phyloP scores from a whole-genome alignment of 2,329 filamentous ascomycete species.

The Calonectria leucothoes region DNA sequence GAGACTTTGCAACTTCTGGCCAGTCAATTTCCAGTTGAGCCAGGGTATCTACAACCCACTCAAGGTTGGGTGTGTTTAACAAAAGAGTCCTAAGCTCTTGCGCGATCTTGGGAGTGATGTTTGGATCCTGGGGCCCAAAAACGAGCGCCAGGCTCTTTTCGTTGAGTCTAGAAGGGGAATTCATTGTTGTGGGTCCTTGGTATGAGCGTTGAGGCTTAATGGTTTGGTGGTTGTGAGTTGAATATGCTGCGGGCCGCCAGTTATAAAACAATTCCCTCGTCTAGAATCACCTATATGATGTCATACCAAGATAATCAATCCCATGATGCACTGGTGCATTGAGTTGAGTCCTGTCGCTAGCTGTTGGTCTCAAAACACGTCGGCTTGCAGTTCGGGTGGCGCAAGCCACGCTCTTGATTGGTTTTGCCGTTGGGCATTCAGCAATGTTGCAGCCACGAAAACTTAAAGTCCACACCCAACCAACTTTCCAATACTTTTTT shows the following conservation, averaged over 20 bases:
- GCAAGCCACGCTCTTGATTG: background rate
- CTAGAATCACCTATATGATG: no score
- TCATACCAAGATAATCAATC: no score
- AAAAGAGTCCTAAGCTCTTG: background rate
- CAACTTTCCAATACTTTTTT: background rate
- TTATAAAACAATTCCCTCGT: background rate
- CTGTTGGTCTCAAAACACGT: no score
- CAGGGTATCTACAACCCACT: background rate
- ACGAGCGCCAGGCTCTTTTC: background rate
- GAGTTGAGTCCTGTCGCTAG: no score
- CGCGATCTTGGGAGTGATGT: background rate
- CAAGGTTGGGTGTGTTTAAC: background rate
- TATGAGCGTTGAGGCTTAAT: background rate
- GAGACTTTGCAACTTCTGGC: background rate
- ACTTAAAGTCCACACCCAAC: background rate
- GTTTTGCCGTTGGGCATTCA: background rate
- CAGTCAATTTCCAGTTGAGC: background rate
- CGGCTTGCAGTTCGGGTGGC: background rate
- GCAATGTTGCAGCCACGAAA: background rate
- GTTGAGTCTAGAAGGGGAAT: background rate
- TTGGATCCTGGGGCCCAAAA: background rate
- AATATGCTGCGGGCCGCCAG: background rate
- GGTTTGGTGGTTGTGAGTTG: background rate
- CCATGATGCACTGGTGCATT: no score
- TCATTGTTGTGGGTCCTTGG: background rate